Evolutionary conservation across 2,329 filamentous ascomycete genomes (phyloP).

Genomic region (Exophiala sp.): DNA sequence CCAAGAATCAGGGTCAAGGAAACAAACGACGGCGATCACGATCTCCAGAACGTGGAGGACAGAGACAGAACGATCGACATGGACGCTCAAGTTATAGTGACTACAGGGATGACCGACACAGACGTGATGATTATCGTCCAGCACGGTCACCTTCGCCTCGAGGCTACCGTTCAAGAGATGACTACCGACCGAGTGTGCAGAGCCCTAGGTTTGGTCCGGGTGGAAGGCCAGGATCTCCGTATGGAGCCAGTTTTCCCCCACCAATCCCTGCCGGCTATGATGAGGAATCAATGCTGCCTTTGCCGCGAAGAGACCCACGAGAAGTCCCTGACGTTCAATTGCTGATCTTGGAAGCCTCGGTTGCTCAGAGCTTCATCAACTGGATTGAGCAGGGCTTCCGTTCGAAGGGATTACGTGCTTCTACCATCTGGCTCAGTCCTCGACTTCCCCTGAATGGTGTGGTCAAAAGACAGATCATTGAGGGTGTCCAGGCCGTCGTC

Average conservation of each 20-base stretch:
- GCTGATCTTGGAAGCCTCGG: constrained; percentile 62
- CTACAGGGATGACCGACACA: constrained; percentile 48
- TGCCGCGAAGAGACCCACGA: constrained; percentile 68
- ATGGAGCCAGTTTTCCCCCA: constrained; percentile 60
- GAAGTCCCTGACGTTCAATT: constrained; percentile 89
- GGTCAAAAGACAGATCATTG: constrained; percentile 79
- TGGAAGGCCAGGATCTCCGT: constrained; percentile 63
- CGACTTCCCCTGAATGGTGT: constrained; percentile 73
- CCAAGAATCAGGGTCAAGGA: constrained; percentile 55
- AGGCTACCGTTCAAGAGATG: constrained; percentile 61
- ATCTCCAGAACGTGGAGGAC: constrained; percentile 35
- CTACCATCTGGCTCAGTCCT: constrained; percentile 75
- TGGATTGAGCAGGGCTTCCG: constrained; percentile 79
- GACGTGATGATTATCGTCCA: constrained; percentile 65
- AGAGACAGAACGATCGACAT: constrained; percentile 27
- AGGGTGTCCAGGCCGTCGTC: constrained; percentile 82
- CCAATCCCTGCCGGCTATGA: constrained; percentile 61
- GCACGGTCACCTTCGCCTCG: constrained; percentile 58
- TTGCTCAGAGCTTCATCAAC: constrained; percentile 66
- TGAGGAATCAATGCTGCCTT: constrained; percentile 63
- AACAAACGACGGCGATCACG: constrained; percentile 41
- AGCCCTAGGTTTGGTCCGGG: constrained; percentile 43
- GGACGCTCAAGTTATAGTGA: constrained; percentile 44
- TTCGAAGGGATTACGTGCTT: constrained; percentile 66
- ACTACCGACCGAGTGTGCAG: constrained; percentile 51